Percentiles rank a stretch among this genome's conserved stretches.
These are phyloP conservation scores for Ceratocystis alfenasii DNA, from an alignment of 2,329 filamentous ascomycete genomes.

Conservation along the genomic window DNA sequence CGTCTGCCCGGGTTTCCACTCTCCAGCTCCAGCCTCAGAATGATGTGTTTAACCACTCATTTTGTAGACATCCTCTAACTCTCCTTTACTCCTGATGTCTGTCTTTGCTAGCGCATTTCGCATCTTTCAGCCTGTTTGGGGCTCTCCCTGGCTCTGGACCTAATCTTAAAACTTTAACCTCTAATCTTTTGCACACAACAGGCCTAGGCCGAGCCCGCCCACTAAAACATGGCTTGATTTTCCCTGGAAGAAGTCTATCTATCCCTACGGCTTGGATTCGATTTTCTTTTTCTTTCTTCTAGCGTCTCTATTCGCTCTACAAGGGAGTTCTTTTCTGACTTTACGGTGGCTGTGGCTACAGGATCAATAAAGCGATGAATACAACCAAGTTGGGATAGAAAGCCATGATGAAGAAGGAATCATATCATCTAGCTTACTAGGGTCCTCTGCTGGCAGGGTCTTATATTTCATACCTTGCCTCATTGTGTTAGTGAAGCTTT, in stretches of 20 bases:
- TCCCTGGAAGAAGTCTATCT: neutral
- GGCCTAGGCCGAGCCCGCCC: neutral
- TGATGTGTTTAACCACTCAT: neutral
- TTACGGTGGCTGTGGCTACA: neutral
- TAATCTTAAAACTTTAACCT: neutral
- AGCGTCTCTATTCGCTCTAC: neutral
- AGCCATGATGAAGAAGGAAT: neutral
- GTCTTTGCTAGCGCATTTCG: neutral
- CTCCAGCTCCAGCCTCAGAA: neutral
- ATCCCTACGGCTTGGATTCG: neutral
- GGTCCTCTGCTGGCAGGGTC: neutral
- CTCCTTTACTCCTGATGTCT: neutral
- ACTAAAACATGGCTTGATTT: neutral
- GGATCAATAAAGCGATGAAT: conserved; percentile 6
- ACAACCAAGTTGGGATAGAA: neutral
- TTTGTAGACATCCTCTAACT: neutral
- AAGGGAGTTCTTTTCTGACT: neutral
- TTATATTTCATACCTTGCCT: neutral
- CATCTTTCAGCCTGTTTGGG: neutral
- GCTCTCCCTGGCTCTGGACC: neutral
- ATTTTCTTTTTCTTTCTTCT: neutral
- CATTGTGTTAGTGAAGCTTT: neutral
- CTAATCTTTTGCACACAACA: neutral
- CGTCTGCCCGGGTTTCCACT: neutral
- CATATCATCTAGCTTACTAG: neutral